phyloP scores from a whole-genome alignment of 2,329 filamentous ascomycete species.

The Plectosphaerella plurivora region DNA sequence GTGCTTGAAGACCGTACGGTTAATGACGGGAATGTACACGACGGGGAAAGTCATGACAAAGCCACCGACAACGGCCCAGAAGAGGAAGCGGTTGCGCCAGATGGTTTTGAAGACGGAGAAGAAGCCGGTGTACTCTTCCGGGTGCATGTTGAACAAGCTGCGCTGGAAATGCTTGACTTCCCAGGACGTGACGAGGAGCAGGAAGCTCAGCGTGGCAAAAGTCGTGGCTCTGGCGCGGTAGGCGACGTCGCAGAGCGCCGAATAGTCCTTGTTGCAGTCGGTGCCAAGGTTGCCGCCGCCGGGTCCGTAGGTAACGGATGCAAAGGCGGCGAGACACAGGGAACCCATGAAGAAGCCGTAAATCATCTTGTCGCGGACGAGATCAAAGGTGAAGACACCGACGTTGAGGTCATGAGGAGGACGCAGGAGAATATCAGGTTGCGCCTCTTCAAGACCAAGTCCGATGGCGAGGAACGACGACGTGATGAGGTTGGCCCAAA shows the following conservation, averaged over 20 bases:
- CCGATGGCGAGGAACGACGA: conserved; percentile 68
- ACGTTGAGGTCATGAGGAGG: conserved; percentile 57
- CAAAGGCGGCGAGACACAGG: conserved; percentile 58
- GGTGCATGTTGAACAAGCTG: conserved; percentile 65
- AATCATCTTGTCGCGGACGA: conserved; percentile 62
- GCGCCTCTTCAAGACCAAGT: conserved; percentile 65
- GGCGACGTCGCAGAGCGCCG: conserved; percentile 46
- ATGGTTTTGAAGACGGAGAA: conserved; percentile 55
- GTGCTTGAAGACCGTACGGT: conserved; percentile 65
- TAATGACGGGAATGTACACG: conserved; percentile 64
- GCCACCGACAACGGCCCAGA: conserved; percentile 58
- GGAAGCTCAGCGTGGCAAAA: conserved; percentile 65
- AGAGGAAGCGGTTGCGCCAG: conserved; percentile 64
- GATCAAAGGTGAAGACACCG: conserved; percentile 60
- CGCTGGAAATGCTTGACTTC: conserved; percentile 68
- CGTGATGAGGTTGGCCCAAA: conserved; percentile 74
- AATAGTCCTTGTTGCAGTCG: conserved; percentile 54
- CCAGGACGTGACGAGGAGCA: conserved; percentile 66
- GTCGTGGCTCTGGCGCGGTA: conserved; percentile 64
- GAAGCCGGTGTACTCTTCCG: conserved; percentile 41
- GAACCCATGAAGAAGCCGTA: conserved; percentile 62
- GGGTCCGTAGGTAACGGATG: conserved; percentile 52
- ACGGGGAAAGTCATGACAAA: conserved; percentile 58
- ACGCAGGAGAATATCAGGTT: conserved; percentile 62
- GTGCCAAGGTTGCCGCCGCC: conserved; percentile 44